Evolutionary conservation across 78 protist genomes (phyloP), one percentile per base, ranked within the genome.

Genomic region (Guillardia theta): DNA sequence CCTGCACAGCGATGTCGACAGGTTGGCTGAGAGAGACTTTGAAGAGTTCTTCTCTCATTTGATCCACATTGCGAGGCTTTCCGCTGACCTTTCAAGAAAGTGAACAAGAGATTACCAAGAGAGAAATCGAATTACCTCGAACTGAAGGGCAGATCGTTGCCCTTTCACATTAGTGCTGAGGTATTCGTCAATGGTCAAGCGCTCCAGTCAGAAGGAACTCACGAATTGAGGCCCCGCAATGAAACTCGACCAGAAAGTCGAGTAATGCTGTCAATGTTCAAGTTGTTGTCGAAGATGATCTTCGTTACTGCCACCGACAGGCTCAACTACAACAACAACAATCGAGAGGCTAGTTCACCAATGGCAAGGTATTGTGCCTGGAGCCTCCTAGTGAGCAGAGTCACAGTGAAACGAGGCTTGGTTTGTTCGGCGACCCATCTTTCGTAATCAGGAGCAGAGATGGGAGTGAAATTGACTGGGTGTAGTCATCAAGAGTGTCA

Each of bases 91-190:
- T 21, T 53, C 18, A 12, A n/a, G n/a, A n/a, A n/a, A n/a, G n/a
- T n/a, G n/a, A n/a, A n/a, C n/a, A n/a, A n/a, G n/a, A n/a, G n/a
- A n/a, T n/a, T n/a, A n/a, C n/a, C n/a, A n/a, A n/a, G n/a, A n/a
- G n/a, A n/a, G n/a, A n/a, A 21, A 12, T 53, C 62, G 33, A 53
- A 12, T 24, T 36, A 77, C 88, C 43, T 77, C 88, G 43, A 77
- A 77, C 88, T 77, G 88, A 5, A 77, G 43, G 45, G 88, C 88
- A n/a, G 88, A 77, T 19, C 88, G 88, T n/a, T n/a, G n/a, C n/a
- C n/a, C n/a, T n/a, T n/a, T n/a, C n/a, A n/a, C n/a, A n/a, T n/a
- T n/a, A n/a, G n/a, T n/a, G n/a, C n/a, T n/a, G n/a, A n/a, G n/a
- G n/a, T n/a, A n/a, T n/a, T n/a, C n/a, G n/a, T n/a, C n/a, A n/a